These are phyloP conservation scores for Fusarium ramigenum DNA, from an alignment of 2,329 filamentous ascomycete species.

Conservation along the genomic window DNA sequence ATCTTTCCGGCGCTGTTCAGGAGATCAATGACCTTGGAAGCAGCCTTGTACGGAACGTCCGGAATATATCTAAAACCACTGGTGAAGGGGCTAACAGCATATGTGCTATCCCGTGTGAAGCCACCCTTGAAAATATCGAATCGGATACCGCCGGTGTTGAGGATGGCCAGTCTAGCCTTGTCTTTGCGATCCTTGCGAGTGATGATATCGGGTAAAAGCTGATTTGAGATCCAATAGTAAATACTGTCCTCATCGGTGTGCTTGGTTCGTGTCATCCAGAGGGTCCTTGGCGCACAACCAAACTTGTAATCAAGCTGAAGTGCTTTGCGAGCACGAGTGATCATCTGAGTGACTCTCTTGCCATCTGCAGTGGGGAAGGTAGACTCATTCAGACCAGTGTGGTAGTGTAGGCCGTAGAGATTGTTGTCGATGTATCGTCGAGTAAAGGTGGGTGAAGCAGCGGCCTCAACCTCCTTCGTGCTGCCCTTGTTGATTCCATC, in stretches of 20 bases:
- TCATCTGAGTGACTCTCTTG: constrained; percentile 74
- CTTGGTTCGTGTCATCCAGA: constrained; percentile 83
- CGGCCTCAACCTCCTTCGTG: constrained; percentile 40
- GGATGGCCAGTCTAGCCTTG: constrained; percentile 74
- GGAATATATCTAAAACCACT: constrained; percentile 80
- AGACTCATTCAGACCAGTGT: constrained; percentile 75
- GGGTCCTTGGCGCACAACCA: constrained; percentile 83
- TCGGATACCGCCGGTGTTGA: constrained; percentile 90
- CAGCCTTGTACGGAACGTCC: constrained; percentile 81
- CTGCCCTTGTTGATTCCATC: constrained; percentile 62
- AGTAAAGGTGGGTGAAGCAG: constrained; percentile 66
- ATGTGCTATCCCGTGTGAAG: constrained; percentile 89
- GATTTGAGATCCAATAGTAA: constrained; percentile 80
- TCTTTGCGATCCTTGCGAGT: constrained; percentile 65
- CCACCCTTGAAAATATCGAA: constrained; percentile 95
- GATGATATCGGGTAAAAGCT: constrained; percentile 77
- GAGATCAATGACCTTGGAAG: constrained; percentile 71
- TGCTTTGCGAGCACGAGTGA: constrained; percentile 73
- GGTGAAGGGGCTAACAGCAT: constrained; percentile 86
- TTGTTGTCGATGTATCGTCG: constrained; percentile 96
- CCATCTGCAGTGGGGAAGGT: constrained; percentile 83
- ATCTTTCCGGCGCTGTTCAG: constrained; percentile 66
- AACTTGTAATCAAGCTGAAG: constrained; percentile 77
- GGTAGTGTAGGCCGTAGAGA: constrained; percentile 82
- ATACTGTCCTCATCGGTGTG: constrained; percentile 81